Base-by-base conservation (phyloP, 2,329 filamentous ascomycete genomes). In the Rutstroemia sp. region DNA sequence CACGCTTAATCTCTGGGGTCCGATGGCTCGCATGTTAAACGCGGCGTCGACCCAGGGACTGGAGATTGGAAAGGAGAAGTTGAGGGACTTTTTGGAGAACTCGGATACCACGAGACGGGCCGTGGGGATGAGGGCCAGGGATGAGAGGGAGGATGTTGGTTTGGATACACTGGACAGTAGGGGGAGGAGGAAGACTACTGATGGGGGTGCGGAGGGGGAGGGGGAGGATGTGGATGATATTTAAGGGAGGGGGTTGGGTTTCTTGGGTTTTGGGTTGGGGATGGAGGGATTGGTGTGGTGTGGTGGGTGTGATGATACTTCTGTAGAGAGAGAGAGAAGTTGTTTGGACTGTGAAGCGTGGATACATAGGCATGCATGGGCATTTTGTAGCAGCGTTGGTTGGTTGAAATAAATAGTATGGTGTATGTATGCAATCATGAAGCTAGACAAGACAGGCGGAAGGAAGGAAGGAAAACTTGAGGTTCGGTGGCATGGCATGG, bases 11-110 rank as follows among this genome's bases (percentile, higher is more conserved):
- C 83, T 99, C 16, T 92, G 95, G 75, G 94, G 94, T 0, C 94
- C 94, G 0, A 97, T 99, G 78, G 78, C 95, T 64, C 91, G 95
- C 69, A 96, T 99, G 89, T 82, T 84, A 63, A 94, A 94, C 65
- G 94, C 94, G 14, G 94, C 94, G 4, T 86, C 84, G 48, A 79
- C 80, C 60, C 94, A 99, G 73, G 94, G 89, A 7, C 68, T 96
- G 30, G 90, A 95, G 64, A 90, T 99, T 63, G 89, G 89, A 69
- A 96, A 96, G 76, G 87, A 94, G 75, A 86, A 88, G 65, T 81
- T 97, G 48, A 83, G 92, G 23, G 90, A 96, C 34, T 96, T 96
- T 67, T 78, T 97, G 57, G 89, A 92, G 74, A 87, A 82, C 65
- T 89, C 86, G n/a, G 90, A 96, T 65, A 87, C 87, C 10, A 91